Base-by-base conservation (phyloP, 2,329 filamentous ascomycete genomes). In the Phymatotrichopsis omnivora region DNA sequence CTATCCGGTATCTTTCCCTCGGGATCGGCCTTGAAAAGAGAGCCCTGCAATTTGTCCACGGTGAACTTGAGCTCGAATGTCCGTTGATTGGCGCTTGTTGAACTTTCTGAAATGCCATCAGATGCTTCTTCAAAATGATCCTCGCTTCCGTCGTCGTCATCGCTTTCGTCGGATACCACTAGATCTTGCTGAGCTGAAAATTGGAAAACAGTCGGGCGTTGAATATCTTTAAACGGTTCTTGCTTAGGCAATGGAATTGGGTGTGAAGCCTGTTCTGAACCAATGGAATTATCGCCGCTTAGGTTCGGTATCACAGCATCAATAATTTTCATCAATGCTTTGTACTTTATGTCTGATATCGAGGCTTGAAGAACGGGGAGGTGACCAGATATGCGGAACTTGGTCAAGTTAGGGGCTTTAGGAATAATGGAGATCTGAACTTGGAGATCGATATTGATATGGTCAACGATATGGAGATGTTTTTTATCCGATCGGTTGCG, bases 391-490 rank as follows among this genome's bases (percentile, higher is more conserved):
- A 99, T 77, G 50, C 85, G 82, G 56, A 95, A 80, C 59, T 91
- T 91, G 11, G 91, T 93, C 37, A 99, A 68, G 53, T 95, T 93
- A 0, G 89, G 82, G 1, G 85, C 85, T 61, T 95, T 95, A 0
- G 91, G 91, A n/a, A 98, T 69, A 56, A 99, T 99, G 6, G 87
- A 98, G 16, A 83, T 81, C 62, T 95, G 87, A n/a, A 99, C 77
- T 8, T 86, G 78, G 62, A 99, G 96, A 62, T 96, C 85, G 57
- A 99, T 83, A 56, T 94, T 98, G 68, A 98, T 98, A 55, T 85
- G 80, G 62, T 99, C 89, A 27, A 99, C 85, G 43, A 99, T 78
- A 61, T 96, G 89, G 55, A 93, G 73, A 52, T 80, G 79, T 45
- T 80, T 80, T 1, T 73, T 70, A 5, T 81, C 75, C 20, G 80